phyloP scores from a whole-genome alignment of 495 filamentous ascomycete species.

The Penicillium herquei region DNA sequence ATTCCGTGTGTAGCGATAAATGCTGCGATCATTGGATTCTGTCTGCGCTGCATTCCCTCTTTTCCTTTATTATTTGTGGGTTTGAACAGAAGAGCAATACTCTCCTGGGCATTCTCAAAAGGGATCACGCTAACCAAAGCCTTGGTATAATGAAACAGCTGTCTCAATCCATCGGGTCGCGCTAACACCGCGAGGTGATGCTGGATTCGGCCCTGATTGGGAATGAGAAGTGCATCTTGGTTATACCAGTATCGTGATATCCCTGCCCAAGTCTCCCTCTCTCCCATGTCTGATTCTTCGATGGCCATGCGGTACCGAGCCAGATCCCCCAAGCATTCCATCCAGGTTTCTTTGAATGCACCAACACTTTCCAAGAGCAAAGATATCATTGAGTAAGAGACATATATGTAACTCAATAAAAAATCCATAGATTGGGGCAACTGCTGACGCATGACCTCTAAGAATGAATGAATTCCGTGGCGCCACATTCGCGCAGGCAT shows the following conservation, averaged over 20 bases:
- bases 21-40: constrained; percentile 38
- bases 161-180: constrained; percentile 68
- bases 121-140: constrained; percentile 47
- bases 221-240: constrained; percentile 69
- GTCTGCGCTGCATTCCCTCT: constrained; percentile 19
- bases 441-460: constrained; percentile 68
- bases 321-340: constrained; percentile 83
- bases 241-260: constrained; percentile 81
- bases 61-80: constrained; percentile 45
- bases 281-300: constrained; percentile 66
- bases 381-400: constrained; percentile 80
- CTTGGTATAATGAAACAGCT: constrained; percentile 71
- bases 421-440: constrained; percentile 71
- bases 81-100: constrained; percentile 68
- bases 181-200: constrained; percentile 84
- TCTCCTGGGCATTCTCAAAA: constrained; percentile 63
- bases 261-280: constrained; percentile 75
- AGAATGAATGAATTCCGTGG: constrained; percentile 75
- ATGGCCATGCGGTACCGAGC: constrained; percentile 75
- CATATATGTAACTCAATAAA: constrained; percentile 79
- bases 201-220: constrained; percentile 71
- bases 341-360: constrained; percentile 80
- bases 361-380: constrained; percentile 74
- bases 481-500: constrained; percentile 88
- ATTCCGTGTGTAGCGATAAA: constrained; percentile 66